Evolutionary conservation across 2,329 filamentous ascomycete species (phyloP), one percentile per base, ranked within the genome.

Genomic region (Apiospora rasikravindrae): DNA sequence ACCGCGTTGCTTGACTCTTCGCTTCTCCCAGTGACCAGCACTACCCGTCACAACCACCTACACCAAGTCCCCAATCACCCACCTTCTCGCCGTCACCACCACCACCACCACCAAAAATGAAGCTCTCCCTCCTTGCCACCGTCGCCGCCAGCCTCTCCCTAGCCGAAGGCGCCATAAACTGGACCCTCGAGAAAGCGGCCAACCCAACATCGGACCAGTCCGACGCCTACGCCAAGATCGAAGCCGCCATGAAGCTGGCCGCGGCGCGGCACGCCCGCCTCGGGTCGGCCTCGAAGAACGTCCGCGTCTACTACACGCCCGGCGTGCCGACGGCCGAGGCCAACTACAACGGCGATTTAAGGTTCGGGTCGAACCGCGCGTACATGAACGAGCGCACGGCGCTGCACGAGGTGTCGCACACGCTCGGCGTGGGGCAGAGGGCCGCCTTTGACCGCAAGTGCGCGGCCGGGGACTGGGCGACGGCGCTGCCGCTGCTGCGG

Each of bases 331-430:
- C 85, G 0, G 85, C 85, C 33, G 85, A 86, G 74, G 85, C 81
- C 11, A 84, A 77, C 80, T 84, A 81, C 77, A 85, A 83, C 75
- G 85, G 85, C 53, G 82, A 84, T 76, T 78, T 86, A n/a, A 83
- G 85, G 19, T 86, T 87, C 77, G 85, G 84, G 6, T 78, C 80
- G 16, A 80, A 86, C 80, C 77, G 85, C 11, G 73, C 81, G 0
- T 86, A 84, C 80, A 86, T 87, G 85, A 86, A 77, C 67, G 83
- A 86, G 77, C 84, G 85, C 19, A 86, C 84, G 3, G 84, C 85
- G 6, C 79, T 87, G 76, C 85, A 87, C 75, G 85, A 87, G 78
- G 85, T 86, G 61, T 74, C 84, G 2, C 85, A 86, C 76, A 86
- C 84, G 0, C 81, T 87, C 6, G 85, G 85, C 4, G 79, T 87